Conservation (phyloP, 495 filamentous ascomycete genomes). For the Aspergillus heteromorphus region DNA sequence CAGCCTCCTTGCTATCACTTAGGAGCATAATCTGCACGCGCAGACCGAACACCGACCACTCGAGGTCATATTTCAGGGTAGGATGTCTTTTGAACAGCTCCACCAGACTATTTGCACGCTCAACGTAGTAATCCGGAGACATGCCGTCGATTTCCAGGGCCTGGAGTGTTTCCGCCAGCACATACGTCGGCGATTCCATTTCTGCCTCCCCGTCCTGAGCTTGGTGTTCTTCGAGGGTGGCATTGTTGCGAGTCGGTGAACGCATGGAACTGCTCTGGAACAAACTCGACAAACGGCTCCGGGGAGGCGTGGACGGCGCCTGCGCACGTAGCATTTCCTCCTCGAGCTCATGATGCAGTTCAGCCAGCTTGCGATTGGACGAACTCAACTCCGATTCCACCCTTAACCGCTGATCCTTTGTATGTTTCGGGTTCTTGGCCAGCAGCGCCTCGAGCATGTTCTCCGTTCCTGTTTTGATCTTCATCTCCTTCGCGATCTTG, state of each 20-base stretch:
- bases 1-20: slow-evolving; percentile 90
- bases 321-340: slow-evolving; percentile 60
- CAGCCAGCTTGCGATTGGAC: slow-evolving; percentile 84
- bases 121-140: slow-evolving; percentile 91
- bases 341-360: slow-evolving; percentile 73
- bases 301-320: slow-evolving; percentile 62
- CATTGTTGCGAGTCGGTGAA: slow-evolving; percentile 55
- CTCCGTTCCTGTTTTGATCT: slow-evolving; percentile 96
- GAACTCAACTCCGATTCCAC: slow-evolving; percentile 89
- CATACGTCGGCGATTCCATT: slow-evolving; percentile 84
- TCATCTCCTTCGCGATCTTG: slow-evolving; percentile 84
- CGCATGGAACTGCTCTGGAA: slow-evolving; percentile 61
- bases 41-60: slow-evolving; percentile 88
- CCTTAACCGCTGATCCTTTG: slow-evolving; percentile 78
- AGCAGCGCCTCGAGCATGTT: slow-evolving; percentile 93
- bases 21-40: slow-evolving; percentile 92
- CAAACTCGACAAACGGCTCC: slow-evolving; percentile 62
- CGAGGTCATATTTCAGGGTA: slow-evolving; percentile 90
- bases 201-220: slow-evolving; percentile 51
- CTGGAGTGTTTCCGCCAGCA: slow-evolving; percentile 81
- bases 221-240: slow-evolving; percentile 41
- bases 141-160: slow-evolving; percentile 81
- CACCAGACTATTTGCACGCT: slow-evolving; percentile 81
- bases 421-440: slow-evolving; percentile 92
- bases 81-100: slow-evolving; percentile 90